Conservation (phyloP, 192 early-diverging fungal genomes). For the Chytriomyces confervae region DNA sequence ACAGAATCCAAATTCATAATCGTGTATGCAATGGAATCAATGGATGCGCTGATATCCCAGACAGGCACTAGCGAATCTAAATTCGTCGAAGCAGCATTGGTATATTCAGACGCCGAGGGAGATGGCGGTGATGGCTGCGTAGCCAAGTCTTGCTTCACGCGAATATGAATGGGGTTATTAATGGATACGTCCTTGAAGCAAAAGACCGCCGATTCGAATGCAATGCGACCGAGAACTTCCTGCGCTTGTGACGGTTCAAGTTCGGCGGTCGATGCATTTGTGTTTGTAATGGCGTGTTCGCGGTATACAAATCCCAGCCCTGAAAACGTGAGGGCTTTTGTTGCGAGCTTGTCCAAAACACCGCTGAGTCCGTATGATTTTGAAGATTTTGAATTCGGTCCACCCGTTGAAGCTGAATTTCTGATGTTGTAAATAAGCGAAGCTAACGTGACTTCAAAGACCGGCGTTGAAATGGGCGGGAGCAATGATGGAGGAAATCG, state of each 20-base stretch:
- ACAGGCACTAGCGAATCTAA: neutral
- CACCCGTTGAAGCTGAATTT: no score
- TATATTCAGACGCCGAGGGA: no score
- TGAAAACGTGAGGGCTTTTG: neutral
- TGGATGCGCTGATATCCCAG: neutral
- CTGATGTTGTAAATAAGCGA: no score
- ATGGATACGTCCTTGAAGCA: neutral
- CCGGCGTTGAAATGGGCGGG: no score
- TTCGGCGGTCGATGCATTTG: neutral
- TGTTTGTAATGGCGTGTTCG: neutral
- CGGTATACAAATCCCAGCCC: neutral
- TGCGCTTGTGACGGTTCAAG: neutral
- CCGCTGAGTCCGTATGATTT: constrained; percentile 7
- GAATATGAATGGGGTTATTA: neutral
- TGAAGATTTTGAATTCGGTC: no score
- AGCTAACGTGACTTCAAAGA: no score
- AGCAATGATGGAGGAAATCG: neutral
- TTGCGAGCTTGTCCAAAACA: neutral
- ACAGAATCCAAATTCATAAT: neutral
- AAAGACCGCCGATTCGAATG: constrained; percentile 14
- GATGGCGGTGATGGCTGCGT: neutral
- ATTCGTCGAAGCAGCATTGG: neutral
- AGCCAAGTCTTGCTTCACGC: constrained; percentile 17
- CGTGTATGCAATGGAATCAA: neutral
- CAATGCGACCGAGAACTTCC: neutral